Conservation (phyloP, 2,329 filamentous ascomycete species). For the Zopfia rhizophila region DNA sequence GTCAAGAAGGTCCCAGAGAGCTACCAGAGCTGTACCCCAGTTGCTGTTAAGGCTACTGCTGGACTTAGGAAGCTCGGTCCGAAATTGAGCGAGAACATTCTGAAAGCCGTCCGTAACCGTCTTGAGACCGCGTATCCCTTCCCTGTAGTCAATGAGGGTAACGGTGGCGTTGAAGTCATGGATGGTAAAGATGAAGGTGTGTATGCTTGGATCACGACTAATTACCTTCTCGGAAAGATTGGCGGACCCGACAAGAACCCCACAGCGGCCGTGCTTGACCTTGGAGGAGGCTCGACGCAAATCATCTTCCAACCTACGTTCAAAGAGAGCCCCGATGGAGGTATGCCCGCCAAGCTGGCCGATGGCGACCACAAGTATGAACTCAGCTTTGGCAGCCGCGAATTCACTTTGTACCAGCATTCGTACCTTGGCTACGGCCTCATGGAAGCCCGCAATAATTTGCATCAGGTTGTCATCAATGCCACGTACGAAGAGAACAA, state of each 20-base stretch:
- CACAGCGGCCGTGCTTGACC: slow-evolving; percentile 94
- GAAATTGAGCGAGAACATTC: slow-evolving; percentile 83
- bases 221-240: slow-evolving; percentile 98
- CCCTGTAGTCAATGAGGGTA: slow-evolving; percentile 86
- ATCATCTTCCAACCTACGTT: slow-evolving; percentile 99
- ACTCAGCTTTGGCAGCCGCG: slow-evolving; percentile 86
- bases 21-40: slow-evolving; percentile 88
- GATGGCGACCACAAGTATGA: slow-evolving; percentile 97
- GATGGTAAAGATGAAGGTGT: slow-evolving; percentile 97
- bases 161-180: slow-evolving; percentile 95
- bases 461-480: slow-evolving; percentile 80
- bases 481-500: slow-evolving; percentile 73
- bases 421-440: slow-evolving; percentile 97
- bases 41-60: slow-evolving; percentile 98
- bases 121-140: slow-evolving; percentile 93
- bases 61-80: slow-evolving; percentile 87
- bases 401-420: slow-evolving; percentile 96
- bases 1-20: slow-evolving; percentile 85
- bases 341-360: slow-evolving; percentile 84
- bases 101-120: slow-evolving; percentile 83
- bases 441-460: slow-evolving; percentile 90
- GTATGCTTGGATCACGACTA: slow-evolving; percentile 98
- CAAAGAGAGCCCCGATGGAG: slow-evolving; percentile 74
- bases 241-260: slow-evolving; percentile 88
- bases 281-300: slow-evolving; percentile 96